Evolutionary conservation across 768 basidiomycete species (phyloP).

Genomic region (Boletellus ananas): DNA sequence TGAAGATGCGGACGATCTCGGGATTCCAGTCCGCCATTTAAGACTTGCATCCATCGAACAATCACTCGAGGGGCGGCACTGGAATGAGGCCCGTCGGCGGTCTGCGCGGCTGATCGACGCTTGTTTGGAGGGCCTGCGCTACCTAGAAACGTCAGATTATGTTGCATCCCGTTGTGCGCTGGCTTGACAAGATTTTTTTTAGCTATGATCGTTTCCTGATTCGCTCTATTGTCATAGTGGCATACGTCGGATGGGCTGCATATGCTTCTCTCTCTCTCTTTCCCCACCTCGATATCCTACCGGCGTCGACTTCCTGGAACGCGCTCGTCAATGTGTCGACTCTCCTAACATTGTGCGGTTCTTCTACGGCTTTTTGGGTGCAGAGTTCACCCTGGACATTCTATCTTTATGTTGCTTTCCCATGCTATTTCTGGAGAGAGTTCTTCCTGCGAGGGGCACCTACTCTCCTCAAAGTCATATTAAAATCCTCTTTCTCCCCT

Average conservation of each 20-base stretch:
- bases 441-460: slow-evolving; percentile 34
- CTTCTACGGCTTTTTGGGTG: slow-evolving; percentile 51
- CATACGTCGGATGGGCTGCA: slow-evolving; percentile 77
- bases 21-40: slow-evolving; percentile 33
- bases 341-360: slow-evolving; percentile 31
- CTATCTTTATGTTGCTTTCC: slow-evolving; percentile 72
- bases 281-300: slow-evolving; percentile 32
- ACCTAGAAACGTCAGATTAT: slow-evolving; percentile 59
- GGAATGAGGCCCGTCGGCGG: slow-evolving; percentile 45
- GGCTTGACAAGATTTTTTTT: slow-evolving; percentile 5
- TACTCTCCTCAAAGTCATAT: slow-evolving; percentile 8
- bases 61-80: slow-evolving; percentile 41
- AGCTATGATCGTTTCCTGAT: slow-evolving; percentile 76
- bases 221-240: slow-evolving; percentile 60
- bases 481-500: slow-evolving; percentile 22
- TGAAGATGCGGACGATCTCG: slow-evolving; percentile 27
- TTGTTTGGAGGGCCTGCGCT: slow-evolving; percentile 61
- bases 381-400: slow-evolving; percentile 69
- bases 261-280: slow-evolving; percentile 60
- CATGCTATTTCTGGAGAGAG: slow-evolving; percentile 73
- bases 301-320: background rate
- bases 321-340: slow-evolving; percentile 19
- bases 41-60: slow-evolving; percentile 42
- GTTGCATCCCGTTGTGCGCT: background rate
- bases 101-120: slow-evolving; percentile 51